Conservation (phyloP, 768 basidiomycete genomes). For the Boletus rubroflammeus region DNA sequence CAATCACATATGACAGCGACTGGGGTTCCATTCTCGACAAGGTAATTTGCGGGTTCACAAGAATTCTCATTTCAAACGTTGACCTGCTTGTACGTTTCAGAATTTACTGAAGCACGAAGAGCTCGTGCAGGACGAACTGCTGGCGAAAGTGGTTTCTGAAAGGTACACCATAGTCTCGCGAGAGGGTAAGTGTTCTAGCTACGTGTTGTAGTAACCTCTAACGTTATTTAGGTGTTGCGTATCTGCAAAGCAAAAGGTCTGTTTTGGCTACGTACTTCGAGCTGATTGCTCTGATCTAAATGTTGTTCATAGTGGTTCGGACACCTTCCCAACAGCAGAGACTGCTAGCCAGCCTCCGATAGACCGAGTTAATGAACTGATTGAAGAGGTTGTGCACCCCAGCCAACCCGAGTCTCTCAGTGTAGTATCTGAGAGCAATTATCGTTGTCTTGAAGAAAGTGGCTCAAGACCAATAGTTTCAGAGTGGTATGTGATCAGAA, state of each 20-base stretch:
- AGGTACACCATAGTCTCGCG: conserved; percentile 3
- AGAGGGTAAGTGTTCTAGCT: conserved; percentile 10
- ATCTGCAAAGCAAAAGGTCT: conserved; percentile 15
- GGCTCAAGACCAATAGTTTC: background rate
- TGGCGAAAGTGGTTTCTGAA: conserved; percentile 13
- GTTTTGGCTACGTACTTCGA: background rate
- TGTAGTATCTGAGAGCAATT: conserved; percentile 23
- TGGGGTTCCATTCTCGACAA: conserved; percentile 21
- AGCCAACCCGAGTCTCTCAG: conserved; percentile 12
- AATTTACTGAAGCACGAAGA: conserved; percentile 8
- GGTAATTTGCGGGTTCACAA: conserved; percentile 1
- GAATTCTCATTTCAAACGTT: background rate
- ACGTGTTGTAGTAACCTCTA: background rate
- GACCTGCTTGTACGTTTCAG: conserved; percentile 1
- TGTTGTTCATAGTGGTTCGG: conserved; percentile 1
- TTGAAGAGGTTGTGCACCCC: background rate
- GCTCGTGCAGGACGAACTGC: conserved; percentile 6
- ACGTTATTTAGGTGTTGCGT: conserved; percentile 19
- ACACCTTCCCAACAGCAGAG: background rate
- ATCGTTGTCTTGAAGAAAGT: conserved; percentile 16
- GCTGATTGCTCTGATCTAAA: background rate
- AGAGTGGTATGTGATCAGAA: conserved; percentile 9
- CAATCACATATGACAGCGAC: conserved; percentile 22
- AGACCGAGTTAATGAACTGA: background rate
- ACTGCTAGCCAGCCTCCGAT: background rate